Evolutionary conservation across 1,284 basidiomycete genomes (phyloP).

Genomic region (Trichosporon sp.): DNA sequence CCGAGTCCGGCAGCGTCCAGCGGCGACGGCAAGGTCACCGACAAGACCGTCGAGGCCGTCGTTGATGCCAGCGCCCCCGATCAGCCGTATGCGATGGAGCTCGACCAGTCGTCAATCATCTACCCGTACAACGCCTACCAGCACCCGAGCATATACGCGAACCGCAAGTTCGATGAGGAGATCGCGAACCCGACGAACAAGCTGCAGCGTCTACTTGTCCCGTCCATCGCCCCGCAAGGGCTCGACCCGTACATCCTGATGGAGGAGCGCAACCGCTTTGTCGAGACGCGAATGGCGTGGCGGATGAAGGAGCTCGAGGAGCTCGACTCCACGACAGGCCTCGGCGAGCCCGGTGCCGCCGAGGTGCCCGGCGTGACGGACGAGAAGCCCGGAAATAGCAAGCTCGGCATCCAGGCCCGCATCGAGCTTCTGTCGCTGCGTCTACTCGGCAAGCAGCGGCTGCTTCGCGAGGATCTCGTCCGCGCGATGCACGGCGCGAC

Average conservation of each 20-base stretch:
- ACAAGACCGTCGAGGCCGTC: constrained; percentile 71
- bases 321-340: constrained; percentile 75
- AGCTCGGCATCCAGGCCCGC: constrained; percentile 63
- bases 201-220: constrained; percentile 71
- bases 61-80: constrained; percentile 39
- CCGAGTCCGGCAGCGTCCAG: constrained; percentile 30
- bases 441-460: constrained; percentile 82
- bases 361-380: constrained; percentile 52
- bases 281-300: constrained; percentile 84
- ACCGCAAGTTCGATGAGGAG: constrained; percentile 58
- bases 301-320: constrained; percentile 83
- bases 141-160: constrained; percentile 68
- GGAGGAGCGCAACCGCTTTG: constrained; percentile 84
- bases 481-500: constrained; percentile 83
- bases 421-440: constrained; percentile 94
- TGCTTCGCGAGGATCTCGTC: constrained; percentile 78
- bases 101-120: constrained; percentile 72
- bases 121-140: constrained; percentile 95
- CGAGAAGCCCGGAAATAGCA: constrained; percentile 52
- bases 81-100: constrained; percentile 59
- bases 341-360: constrained; percentile 60
- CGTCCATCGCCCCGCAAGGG: constrained; percentile 85
- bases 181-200: constrained; percentile 44
- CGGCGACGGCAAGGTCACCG: constrained; percentile 56
- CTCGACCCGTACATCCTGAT: constrained; percentile 87